These are phyloP conservation scores for Botryotinia calthae DNA, from an alignment of 2,329 filamentous ascomycete genomes.

Conservation along the genomic window DNA sequence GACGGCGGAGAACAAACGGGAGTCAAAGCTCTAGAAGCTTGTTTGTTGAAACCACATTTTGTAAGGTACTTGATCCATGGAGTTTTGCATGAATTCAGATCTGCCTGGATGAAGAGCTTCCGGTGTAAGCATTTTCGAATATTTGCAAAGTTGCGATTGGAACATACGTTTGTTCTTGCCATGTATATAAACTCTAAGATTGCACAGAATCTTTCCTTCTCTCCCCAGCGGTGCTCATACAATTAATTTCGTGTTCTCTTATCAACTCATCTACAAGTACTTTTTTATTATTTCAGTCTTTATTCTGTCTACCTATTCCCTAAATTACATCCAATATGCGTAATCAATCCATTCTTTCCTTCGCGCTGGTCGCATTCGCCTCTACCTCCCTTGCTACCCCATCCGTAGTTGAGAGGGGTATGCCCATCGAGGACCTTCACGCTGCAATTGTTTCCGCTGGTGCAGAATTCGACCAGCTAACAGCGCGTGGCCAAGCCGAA, in stretches of 20 bases:
- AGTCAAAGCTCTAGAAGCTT: constrained; percentile 6
- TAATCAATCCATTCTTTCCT: constrained; percentile 15
- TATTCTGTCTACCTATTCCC: not conserved
- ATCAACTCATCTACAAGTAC: not conserved
- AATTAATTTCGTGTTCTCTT: not conserved
- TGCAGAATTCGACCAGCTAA: constrained; percentile 1
- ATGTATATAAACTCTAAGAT: constrained; percentile 3
- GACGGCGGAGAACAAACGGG: not conserved
- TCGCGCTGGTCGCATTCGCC: constrained; percentile 21
- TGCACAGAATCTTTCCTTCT: not conserved
- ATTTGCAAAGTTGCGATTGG: not conserved
- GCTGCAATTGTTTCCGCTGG: constrained; percentile 9
- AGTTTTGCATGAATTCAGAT: constrained; percentile 1
- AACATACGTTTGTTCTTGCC: not conserved
- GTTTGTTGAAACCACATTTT: not conserved
- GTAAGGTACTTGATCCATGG: not conserved
- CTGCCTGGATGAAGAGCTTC: not conserved
- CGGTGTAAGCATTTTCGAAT: not conserved
- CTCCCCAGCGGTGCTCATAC: not conserved
- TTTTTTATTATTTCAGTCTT: not conserved
- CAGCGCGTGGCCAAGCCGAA: constrained; percentile 12
- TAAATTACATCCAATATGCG: constrained; percentile 14
- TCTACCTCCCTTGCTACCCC: constrained; percentile 10
- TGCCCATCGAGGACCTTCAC: constrained; percentile 14
- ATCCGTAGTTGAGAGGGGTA: not conserved